Conservation (phyloP, 441 rosid species). For the Omphalea diandra region DNA sequence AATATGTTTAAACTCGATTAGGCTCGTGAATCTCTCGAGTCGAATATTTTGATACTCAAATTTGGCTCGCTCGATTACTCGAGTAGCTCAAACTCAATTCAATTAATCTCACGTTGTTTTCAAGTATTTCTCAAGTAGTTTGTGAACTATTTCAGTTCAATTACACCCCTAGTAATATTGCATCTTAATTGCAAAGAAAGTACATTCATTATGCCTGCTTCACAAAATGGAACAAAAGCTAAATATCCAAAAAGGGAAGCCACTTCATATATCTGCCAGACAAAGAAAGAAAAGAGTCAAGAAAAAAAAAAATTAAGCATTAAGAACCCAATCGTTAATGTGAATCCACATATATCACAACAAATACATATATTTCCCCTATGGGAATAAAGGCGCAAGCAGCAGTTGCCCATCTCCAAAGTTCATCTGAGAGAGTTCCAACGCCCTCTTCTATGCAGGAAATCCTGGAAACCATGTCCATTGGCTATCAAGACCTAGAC, state of each 20-base stretch:
- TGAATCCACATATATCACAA: slow-evolving; percentile 15
- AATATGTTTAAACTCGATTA: too few relatives aligned
- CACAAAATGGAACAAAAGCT: slow-evolving; percentile 92
- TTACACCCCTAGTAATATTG: too few relatives aligned
- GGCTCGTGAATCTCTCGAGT: too few relatives aligned
- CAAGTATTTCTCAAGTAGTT: too few relatives aligned
- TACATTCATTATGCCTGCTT: slow-evolving; percentile 74
- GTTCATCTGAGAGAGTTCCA: slow-evolving; percentile 62
- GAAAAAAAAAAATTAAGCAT: background rate
- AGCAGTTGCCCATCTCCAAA: slow-evolving; percentile 87
- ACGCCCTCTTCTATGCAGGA: slow-evolving; percentile 51
- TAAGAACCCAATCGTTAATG: slow-evolving; percentile 7
- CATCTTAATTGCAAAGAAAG: slow-evolving; percentile 79
- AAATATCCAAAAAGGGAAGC: slow-evolving; percentile 92
- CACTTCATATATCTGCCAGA: slow-evolving; percentile 68
- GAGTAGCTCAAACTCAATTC: too few relatives aligned
- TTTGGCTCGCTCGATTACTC: too few relatives aligned
- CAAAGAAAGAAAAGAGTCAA: slow-evolving; percentile 22
- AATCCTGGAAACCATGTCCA: slow-evolving; percentile 39
- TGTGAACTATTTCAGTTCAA: too few relatives aligned
- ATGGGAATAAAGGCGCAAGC: slow-evolving; percentile 70
- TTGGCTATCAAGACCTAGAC: slow-evolving; percentile 15
- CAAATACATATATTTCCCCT: slow-evolving; percentile 77
- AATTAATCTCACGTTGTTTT: too few relatives aligned
- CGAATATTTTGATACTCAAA: too few relatives aligned